These are phyloP conservation scores for Suillus ampliporus DNA, from an alignment of 768 basidiomycete genomes.

Conservation along the genomic window DNA sequence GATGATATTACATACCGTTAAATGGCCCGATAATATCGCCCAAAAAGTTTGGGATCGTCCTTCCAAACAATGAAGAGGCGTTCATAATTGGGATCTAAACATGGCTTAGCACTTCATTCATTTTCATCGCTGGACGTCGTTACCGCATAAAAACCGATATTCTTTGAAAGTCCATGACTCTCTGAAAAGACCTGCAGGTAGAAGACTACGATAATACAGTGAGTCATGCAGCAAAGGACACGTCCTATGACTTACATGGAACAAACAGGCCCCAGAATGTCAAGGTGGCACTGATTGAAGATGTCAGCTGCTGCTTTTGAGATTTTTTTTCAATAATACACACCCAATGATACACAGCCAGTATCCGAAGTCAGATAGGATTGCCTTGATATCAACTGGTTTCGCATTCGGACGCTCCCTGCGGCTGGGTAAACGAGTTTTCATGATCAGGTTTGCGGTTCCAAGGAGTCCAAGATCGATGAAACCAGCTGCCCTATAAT, in stretches of 20 bases:
- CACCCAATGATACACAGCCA: conserved; percentile 48
- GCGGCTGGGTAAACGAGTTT: conserved; percentile 23
- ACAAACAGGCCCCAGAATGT: conserved; percentile 57
- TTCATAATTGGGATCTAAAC: conserved; percentile 58
- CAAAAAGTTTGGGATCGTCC: conserved; percentile 59
- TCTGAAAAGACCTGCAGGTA: conserved; percentile 56
- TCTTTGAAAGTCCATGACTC: conserved; percentile 43
- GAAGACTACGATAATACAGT: conserved; percentile 42
- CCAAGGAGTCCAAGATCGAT: conserved; percentile 49
- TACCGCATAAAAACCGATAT: conserved; percentile 53
- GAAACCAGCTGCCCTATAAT: conserved; percentile 46
- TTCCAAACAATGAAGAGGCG: conserved; percentile 59
- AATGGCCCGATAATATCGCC: conserved; percentile 56
- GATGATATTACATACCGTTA: conserved; percentile 44
- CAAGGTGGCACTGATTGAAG: conserved; percentile 41
- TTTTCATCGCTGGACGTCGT: conserved; percentile 15
- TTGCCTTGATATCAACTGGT: conserved; percentile 34
- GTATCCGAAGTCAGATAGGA: conserved; percentile 49
- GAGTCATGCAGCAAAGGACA: conserved; percentile 1
- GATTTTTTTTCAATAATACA: conserved; percentile 35
- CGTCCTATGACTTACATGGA: conserved; percentile 45
- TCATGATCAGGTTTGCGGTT: conserved; percentile 22
- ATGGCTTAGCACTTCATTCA: conserved; percentile 3
- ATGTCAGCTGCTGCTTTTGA: conserved; percentile 25
- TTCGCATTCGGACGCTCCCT: conserved; percentile 32